These are phyloP conservation scores for Diaporthe sp. DNA, from an alignment of 2,329 filamentous ascomycete genomes.

Conservation along the genomic window DNA sequence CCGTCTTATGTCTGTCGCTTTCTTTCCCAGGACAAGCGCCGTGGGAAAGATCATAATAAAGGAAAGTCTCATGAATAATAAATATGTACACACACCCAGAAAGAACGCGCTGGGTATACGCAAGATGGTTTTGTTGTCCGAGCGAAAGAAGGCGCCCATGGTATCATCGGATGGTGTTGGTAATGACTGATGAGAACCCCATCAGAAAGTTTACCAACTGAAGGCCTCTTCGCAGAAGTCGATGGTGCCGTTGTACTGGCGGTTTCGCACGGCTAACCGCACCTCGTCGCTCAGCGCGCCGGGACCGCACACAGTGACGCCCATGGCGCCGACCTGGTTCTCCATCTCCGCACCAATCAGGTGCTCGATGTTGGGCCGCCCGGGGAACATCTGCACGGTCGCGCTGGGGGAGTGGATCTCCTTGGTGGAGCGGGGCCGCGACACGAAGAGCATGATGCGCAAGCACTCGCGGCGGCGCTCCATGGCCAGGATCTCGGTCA, in stretches of 20 bases:
- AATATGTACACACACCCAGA: slow-evolving; percentile 38
- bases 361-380: slow-evolving; percentile 80
- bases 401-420: slow-evolving; percentile 84
- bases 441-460: slow-evolving; percentile 84
- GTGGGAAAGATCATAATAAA: not conserved
- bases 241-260: slow-evolving; percentile 75
- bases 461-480: slow-evolving; percentile 80
- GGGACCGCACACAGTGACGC: slow-evolving; percentile 81
- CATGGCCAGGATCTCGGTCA: slow-evolving; percentile 84
- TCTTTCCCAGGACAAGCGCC: not conserved
- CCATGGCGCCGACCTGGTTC: slow-evolving; percentile 80
- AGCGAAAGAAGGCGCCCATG: not conserved
- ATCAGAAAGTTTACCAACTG: slow-evolving; percentile 61
- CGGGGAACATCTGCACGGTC: slow-evolving; percentile 88
- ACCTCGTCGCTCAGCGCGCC: slow-evolving; percentile 83
- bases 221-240: slow-evolving; percentile 88
- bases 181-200: not conserved
- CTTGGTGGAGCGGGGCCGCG: slow-evolving; percentile 80
- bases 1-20: slow-evolving; percentile 13
- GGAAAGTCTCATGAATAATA: slow-evolving; percentile 26
- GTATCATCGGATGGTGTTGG: not conserved
- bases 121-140: slow-evolving; percentile 17
- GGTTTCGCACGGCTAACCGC: slow-evolving; percentile 73
- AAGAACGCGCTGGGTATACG: slow-evolving; percentile 35
- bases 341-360: slow-evolving; percentile 81